These are phyloP conservation scores for Leccinum longicurvipes DNA, from an alignment of 768 basidiomycete species.

Conservation along the genomic window DNA sequence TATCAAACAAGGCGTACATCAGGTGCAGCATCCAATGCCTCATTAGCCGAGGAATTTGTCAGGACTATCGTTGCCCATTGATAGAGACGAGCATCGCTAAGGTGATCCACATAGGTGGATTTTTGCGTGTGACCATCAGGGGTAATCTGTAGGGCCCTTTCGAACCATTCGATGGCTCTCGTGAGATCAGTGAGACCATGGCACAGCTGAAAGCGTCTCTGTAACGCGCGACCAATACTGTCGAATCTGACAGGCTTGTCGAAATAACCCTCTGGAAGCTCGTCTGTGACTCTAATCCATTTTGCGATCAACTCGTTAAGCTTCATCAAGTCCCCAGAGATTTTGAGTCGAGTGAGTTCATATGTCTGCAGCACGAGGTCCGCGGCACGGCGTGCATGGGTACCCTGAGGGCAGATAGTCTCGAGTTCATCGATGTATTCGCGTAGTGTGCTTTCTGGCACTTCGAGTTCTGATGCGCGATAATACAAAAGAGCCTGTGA, in stretches of 20 bases:
- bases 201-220: background rate
- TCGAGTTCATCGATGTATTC: background rate
- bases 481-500: background rate
- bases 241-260: background rate
- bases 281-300: background rate
- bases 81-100: too few species aligned
- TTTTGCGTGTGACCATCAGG: too few species aligned
- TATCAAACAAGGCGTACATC: too few species aligned
- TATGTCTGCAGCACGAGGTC: slow-evolving; percentile 1
- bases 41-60: too few species aligned
- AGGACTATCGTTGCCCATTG: too few species aligned
- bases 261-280: background rate
- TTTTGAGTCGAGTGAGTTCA: background rate
- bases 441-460: background rate
- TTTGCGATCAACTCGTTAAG: background rate
- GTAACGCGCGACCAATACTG: background rate
- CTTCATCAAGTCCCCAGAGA: background rate
- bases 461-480: background rate
- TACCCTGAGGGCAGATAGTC: background rate
- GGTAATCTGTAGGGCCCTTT: background rate
- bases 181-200: background rate
- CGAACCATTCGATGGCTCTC: background rate
- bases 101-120: too few species aligned
- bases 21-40: too few species aligned
- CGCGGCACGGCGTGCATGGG: background rate